Base-by-base conservation (phyloP, 2,329 filamentous ascomycete genomes). In the Ceratocystis albifundus region DNA sequence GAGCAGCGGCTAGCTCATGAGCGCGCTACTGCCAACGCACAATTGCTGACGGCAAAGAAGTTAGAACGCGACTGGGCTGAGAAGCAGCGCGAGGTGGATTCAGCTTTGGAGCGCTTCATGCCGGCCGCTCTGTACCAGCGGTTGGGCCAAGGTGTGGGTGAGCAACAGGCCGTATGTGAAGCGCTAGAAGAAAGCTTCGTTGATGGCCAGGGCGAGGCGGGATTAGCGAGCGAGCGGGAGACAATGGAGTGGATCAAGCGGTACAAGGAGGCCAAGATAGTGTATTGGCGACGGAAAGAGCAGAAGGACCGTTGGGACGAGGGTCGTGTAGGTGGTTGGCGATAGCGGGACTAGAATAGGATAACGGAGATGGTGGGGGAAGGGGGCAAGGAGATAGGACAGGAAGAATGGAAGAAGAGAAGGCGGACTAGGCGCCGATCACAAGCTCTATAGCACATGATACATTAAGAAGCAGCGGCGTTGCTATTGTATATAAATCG, bases 251-350 rank as follows among this genome's bases (percentile, higher is more conserved):
- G 94, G 85, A 84, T 96, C 22, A 82, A 87, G 72, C 79, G 88
- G 71, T 88, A 96, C 70, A 82, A 90, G 70, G 91, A 93, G 71
- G 89, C 88, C 8, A 89, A 87, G 73, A 88, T 88, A 71, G 78
- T 88, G 67, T 87, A 87, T 69, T 95, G 94, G 72, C 79, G 92
- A 65, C 82, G 94, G 67, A 85, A 87, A 72, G 94, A 97, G 78
- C 84, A 90, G 70, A 96, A 92, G 75, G 88, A 91, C 72, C 82
- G 94, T 71, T 97, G 94, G 94, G 94, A 97, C 74, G 93, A 97
- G 76, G 91, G 93, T 28, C 82, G 93, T 70, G 93, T 97, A 44
- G 93, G 93, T 10, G 94, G 94, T 0, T 97, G 94, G 94, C 84
- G 93, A 72, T 93, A 41, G 8, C 36, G 36, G 36, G 12, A 41